A percentile compares a stretch with the other conserved stretches of the same genome.
Evolutionary conservation across 2,329 filamentous ascomycete species (phyloP).

Genomic region (Geosmithia morbida): DNA sequence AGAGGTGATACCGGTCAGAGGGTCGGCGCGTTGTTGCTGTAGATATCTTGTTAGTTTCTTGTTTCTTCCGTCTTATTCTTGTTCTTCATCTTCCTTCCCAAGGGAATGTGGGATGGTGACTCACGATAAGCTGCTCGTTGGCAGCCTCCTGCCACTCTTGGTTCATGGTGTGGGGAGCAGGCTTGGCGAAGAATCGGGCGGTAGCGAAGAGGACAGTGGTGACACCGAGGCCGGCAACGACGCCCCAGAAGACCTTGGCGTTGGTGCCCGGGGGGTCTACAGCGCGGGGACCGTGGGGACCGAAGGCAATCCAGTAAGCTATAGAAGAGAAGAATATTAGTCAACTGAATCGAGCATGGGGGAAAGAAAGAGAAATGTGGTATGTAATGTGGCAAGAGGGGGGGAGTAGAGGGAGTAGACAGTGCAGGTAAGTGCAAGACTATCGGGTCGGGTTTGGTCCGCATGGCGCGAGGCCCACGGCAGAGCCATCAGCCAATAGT

Average conservation of each 20-base stretch:
- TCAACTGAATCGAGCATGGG: background rate
- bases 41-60: background rate
- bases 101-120: constrained; percentile 15
- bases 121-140: constrained; percentile 88
- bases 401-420: too few species aligned
- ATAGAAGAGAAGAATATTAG: constrained; percentile 7
- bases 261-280: constrained; percentile 70
- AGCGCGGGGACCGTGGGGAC: constrained; percentile 86
- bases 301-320: constrained; percentile 99
- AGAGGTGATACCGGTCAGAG: constrained; percentile 70
- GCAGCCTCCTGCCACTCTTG: constrained; percentile 93
- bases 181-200: constrained; percentile 59
- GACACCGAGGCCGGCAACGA: constrained; percentile 49
- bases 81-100: background rate
- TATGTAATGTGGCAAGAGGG: background rate
- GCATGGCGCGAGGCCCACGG: background rate
- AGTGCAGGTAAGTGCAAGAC: too few species aligned
- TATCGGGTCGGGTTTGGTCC: background rate
- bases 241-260: constrained; percentile 64
- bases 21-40: constrained; percentile 72
- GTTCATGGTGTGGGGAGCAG: constrained; percentile 74
- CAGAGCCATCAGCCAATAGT: constrained; percentile 1
- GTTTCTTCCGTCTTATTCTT: background rate
- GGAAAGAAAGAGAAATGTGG: background rate
- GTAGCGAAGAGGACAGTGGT: constrained; percentile 57